A percentile compares a stretch with the other conserved stretches of the same genome.
phyloP scores from a whole-genome alignment of 768 basidiomycete genomes.

The Trametes sanguinea region DNA sequence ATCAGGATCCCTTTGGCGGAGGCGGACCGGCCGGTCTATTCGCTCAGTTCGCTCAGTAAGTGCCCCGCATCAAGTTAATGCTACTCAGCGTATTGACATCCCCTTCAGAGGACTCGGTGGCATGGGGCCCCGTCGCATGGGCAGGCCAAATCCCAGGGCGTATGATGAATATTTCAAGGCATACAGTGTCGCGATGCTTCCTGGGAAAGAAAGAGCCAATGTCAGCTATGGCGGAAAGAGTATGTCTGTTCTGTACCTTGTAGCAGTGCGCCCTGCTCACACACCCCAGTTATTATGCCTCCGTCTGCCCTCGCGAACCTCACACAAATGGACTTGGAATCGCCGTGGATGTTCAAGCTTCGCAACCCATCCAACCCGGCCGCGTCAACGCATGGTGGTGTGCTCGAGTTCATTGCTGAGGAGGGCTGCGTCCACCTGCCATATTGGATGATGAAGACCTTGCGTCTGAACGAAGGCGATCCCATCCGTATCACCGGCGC shows the following conservation, averaged over 20 bases:
- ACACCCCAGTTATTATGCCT: conserved; percentile 86
- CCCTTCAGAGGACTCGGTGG: conserved; percentile 54
- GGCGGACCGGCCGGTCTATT: conserved; percentile 64
- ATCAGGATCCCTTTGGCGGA: conserved; percentile 35
- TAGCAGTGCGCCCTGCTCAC: conserved; percentile 16
- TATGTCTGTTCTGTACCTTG: conserved; percentile 44
- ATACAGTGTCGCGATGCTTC: conserved; percentile 93
- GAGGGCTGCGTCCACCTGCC: conserved; percentile 95
- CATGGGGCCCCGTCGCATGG: conserved; percentile 47
- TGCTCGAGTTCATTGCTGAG: conserved; percentile 97
- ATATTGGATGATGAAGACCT: conserved; percentile 99
- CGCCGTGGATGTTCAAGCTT: conserved; percentile 96
- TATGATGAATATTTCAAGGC: conserved; percentile 95
- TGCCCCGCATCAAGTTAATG: conserved; percentile 5
- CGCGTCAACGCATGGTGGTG: conserved; percentile 92
- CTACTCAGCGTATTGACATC: conserved; percentile 12
- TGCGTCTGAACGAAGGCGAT: conserved; percentile 92
- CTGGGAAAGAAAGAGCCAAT: conserved; percentile 83
- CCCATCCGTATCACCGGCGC: conserved; percentile 90
- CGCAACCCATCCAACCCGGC: conserved; percentile 86
- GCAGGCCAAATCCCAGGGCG: conserved; percentile 62
- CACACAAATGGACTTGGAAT: conserved; percentile 82
- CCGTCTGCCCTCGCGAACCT: conserved; percentile 90
- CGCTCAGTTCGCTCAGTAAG: conserved; percentile 65
- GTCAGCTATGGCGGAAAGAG: conserved; percentile 98